Percentiles rank a stretch among this genome's conserved stretches.
Conservation (phyloP, 1,139 yeast genomes). For the Meyerozyma guilliermondii region DNA sequence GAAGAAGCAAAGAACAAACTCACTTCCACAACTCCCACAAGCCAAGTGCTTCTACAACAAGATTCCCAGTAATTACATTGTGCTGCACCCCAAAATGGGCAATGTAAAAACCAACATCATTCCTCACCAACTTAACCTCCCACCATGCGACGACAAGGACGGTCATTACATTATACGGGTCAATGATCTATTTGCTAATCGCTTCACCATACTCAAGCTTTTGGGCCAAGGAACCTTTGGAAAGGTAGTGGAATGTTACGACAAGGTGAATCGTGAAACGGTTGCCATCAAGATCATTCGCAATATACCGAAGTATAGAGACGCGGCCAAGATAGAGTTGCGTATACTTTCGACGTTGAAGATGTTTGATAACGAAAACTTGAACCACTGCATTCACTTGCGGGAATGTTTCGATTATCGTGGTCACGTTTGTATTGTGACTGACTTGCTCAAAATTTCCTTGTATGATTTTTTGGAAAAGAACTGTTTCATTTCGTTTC, state of each 20-base stretch:
- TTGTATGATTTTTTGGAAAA: constrained; percentile 83
- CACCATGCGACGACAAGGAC: constrained; percentile 66
- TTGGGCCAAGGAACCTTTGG: constrained; percentile 98
- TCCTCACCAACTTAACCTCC: constrained; percentile 33
- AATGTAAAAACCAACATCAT: constrained; percentile 37
- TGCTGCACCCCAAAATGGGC: constrained; percentile 40
- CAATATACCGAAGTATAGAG: constrained; percentile 72
- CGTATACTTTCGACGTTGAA: constrained; percentile 74
- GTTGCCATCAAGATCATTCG: constrained; percentile 91
- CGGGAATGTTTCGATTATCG: constrained; percentile 89
- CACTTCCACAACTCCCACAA: constrained; percentile 67
- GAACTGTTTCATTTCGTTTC: constrained; percentile 68
- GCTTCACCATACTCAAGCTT: constrained; percentile 60
- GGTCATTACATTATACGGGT: constrained; percentile 74
- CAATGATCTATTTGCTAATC: constrained; percentile 59
- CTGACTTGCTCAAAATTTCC: constrained; percentile 80
- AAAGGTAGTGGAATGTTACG: constrained; percentile 76
- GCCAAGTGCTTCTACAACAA: constrained; percentile 41
- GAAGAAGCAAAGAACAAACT: constrained; percentile 56
- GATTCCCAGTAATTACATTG: constrained; percentile 32
- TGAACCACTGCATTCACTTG: constrained; percentile 69
- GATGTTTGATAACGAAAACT: constrained; percentile 67
- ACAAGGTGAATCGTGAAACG: constrained; percentile 49
- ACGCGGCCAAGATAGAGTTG: constrained; percentile 82
- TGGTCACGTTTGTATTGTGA: constrained; percentile 90